Evolutionary conservation across 192 early-diverging fungal genomes (phyloP).

Genomic region (Entomortierella beljakovae): DNA sequence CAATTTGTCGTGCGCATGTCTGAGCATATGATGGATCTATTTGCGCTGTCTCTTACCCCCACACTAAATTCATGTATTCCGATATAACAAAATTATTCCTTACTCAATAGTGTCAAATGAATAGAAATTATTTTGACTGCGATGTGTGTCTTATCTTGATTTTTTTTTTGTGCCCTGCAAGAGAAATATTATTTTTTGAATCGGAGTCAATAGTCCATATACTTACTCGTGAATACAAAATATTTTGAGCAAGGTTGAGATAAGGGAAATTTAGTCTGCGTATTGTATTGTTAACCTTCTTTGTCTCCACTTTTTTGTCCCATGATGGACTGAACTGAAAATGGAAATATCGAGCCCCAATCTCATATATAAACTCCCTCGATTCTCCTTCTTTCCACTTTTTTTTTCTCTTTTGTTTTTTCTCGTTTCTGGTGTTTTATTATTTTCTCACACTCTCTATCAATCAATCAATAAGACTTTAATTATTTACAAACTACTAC

Average conservation of each 20-base stretch:
- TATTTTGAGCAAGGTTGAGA: not conserved
- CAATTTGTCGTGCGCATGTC: conserved; percentile 1
- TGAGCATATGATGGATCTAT: not conserved
- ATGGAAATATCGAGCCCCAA: conserved; percentile 5
- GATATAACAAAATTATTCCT: conserved; percentile 7
- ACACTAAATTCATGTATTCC: not conserved
- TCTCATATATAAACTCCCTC: conserved; percentile 3
- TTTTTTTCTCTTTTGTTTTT: conserved; percentile 16
- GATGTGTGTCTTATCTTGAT: conserved; percentile 8
- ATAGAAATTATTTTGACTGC: not conserved
- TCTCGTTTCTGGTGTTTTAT: conserved; percentile 20
- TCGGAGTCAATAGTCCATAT: not conserved
- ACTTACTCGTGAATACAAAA: conserved; percentile 6
- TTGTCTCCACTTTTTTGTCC: conserved; percentile 53
- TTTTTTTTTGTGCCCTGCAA: not conserved
- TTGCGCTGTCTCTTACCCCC: not conserved
- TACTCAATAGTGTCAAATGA: not conserved
- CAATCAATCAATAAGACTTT: not conserved
- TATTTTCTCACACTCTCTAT: conserved; percentile 19
- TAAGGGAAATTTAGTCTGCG: conserved; percentile 4
- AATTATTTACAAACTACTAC: conserved; percentile 2
- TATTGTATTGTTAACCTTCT: conserved; percentile 29
- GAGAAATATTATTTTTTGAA: conserved; percentile 1
- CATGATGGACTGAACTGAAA: conserved; percentile 9
- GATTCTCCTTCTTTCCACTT: not conserved